These are phyloP conservation scores for Adansonia rubrostipa DNA, from an alignment of 441 rosid species.

Conservation along the genomic window DNA sequence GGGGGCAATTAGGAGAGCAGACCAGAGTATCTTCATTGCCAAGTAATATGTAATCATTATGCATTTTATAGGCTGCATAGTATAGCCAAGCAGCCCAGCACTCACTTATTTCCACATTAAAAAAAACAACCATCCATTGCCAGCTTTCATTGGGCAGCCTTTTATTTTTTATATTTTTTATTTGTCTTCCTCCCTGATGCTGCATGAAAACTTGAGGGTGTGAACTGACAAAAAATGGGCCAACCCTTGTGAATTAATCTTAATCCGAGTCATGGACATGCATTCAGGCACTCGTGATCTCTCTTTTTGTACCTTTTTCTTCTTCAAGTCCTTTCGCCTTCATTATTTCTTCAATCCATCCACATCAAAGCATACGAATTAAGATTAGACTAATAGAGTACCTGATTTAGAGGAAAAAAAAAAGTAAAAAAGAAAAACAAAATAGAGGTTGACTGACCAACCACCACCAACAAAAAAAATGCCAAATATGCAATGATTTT, in stretches of 20 bases:
- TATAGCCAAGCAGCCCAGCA: not conserved
- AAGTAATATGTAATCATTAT: not conserved
- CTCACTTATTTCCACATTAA: not conserved
- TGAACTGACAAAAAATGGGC: not conserved
- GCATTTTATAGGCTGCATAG: too few relatives aligned
- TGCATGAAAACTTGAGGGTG: not conserved
- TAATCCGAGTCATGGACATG: not conserved
- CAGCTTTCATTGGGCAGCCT: not conserved
- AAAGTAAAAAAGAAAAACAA: not conserved
- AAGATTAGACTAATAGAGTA: not conserved
- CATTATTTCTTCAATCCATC: not conserved
- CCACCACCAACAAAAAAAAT: not conserved
- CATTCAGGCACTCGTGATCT: slow-evolving; percentile 22
- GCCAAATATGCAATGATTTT: slow-evolving; percentile 11
- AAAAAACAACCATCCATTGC: slow-evolving; percentile 3
- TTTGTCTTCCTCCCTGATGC: not conserved
- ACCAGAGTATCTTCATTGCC: slow-evolving; percentile 15
- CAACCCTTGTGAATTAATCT: not conserved
- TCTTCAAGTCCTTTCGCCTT: too few relatives aligned
- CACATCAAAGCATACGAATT: not conserved
- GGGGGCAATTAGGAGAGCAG: slow-evolving; percentile 9
- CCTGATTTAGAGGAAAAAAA: not conserved
- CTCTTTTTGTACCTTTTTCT: not conserved
- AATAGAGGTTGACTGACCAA: not conserved
- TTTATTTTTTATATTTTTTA: not conserved